Evolutionary conservation across 768 basidiomycete species (phyloP), one percentile per base, ranked within the genome.

Genomic region (Agrocybe chaxingu): DNA sequence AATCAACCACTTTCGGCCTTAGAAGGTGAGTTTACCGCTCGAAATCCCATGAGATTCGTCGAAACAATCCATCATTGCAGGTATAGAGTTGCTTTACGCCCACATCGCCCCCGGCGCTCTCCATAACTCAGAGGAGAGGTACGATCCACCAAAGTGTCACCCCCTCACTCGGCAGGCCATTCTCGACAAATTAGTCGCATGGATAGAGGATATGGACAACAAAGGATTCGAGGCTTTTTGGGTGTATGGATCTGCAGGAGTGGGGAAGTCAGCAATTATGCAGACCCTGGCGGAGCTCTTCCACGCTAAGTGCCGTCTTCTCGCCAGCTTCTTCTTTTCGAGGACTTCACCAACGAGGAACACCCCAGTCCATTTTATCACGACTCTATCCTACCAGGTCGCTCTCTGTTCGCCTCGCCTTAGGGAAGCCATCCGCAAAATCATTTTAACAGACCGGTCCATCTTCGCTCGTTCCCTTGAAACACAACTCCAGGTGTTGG

Each of bases 311-410:
- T 19, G 32, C 13, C 18, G 19, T 34, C 30, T 52, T 5, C 45
- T 45, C 11, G 51, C 45, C 8, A 52, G 51, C 46, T 52, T 52
- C 39, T 52, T 52, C 40, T 52, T 52, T 38, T 40, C 45, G 8
- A 19, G 45, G 19, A 47, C 29, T 11, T n/a, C 45, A 9, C 34
- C 30, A 7, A 19, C 40, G 24, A 35, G 45, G 31, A 31, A 39
- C 30, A 38, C 24, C 34, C 13, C 30, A 24, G 2, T 10, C 5
- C 24, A 34, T 11, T 39, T 52, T 11, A 42, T 47, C 19, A 9
- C 51, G 10, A 52, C 51, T 13, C 8, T 52, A 6, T 37, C 38
- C 18, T 46, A 39, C 16, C 51, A 52, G 32, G n/a, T 52, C 9
- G 45, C 45, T 4, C 30, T 24, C 29, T 12, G n/a, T 9, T 31